A percentile compares a stretch with the other conserved stretches of the same genome.
Evolutionary conservation across 257 asterid genomes (phyloP).

Genomic region (Verbena officinalis): DNA sequence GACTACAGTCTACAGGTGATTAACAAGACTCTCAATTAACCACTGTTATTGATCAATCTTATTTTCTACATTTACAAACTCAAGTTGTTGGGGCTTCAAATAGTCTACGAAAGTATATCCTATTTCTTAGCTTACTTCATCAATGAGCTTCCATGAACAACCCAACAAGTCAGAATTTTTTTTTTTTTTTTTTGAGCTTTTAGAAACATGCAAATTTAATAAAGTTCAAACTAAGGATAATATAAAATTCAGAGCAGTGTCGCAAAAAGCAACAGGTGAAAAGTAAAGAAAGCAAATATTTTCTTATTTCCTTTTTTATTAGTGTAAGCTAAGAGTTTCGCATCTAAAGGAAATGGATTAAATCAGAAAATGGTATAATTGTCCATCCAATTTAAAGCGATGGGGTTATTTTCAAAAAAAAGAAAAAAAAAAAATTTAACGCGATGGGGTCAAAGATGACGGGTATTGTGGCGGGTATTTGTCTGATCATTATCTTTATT

Average conservation of each 20-base stretch:
- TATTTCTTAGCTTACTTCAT: neutral
- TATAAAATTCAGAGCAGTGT: neutral
- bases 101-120: neutral
- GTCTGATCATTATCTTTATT: neutral
- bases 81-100: neutral
- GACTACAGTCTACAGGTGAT: neutral
- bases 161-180: no score
- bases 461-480: conserved; percentile 2
- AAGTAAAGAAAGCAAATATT: neutral
- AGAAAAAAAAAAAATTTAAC: neutral
- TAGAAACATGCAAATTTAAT: neutral
- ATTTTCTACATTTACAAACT: neutral
- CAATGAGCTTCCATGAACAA: no score
- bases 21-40: neutral
- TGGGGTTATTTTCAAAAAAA: no score
- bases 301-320: no score
- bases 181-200: no score
- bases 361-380: conserved; percentile 2
- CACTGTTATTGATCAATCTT: neutral
- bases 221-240: neutral
- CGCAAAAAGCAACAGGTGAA: conserved; percentile 5
- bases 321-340: neutral
- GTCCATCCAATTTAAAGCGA: no score
- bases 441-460: neutral
- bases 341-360: neutral